Evolutionary conservation across 768 basidiomycete genomes (phyloP).

Genomic region (Galerina sulciceps): DNA sequence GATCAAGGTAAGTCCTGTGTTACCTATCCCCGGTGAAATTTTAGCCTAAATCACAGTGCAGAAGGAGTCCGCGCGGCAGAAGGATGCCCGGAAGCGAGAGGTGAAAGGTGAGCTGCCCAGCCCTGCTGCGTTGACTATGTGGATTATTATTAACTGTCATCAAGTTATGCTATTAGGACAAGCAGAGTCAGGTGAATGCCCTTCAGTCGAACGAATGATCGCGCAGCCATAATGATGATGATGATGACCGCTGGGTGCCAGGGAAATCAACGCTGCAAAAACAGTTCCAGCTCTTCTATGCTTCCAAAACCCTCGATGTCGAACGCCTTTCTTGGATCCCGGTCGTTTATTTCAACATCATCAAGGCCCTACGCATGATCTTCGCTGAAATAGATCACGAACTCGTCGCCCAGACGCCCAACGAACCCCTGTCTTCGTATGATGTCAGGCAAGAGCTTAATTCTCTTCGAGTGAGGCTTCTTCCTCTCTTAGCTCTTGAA

Average conservation of each 20-base stretch:
- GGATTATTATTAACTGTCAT: background rate
- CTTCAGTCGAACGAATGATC: background rate
- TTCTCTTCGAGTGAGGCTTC: slow-evolving; percentile 55
- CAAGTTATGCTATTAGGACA: slow-evolving; percentile 79
- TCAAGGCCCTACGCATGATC: slow-evolving; percentile 78
- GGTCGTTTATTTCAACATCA: slow-evolving; percentile 83
- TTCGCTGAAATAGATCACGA: slow-evolving; percentile 73
- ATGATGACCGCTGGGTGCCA: background rate
- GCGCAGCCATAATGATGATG: background rate
- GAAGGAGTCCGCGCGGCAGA: slow-evolving; percentile 53
- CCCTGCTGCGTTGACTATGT: background rate
- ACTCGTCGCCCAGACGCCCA: slow-evolving; percentile 34
- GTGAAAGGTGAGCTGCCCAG: slow-evolving; percentile 50
- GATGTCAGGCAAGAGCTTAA: slow-evolving; percentile 46
- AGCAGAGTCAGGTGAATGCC: slow-evolving; percentile 60
- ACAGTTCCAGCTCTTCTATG: slow-evolving; percentile 83
- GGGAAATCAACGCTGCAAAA: slow-evolving; percentile 87
- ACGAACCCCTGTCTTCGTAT: slow-evolving; percentile 25
- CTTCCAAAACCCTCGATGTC: slow-evolving; percentile 67
- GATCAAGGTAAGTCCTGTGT: slow-evolving; percentile 41
- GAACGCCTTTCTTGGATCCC: slow-evolving; percentile 80
- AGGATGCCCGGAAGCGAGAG: slow-evolving; percentile 41
- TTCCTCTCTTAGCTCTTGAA: slow-evolving; percentile 70
- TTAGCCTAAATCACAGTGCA: background rate
- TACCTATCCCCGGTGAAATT: background rate